phyloP scores from a whole-genome alignment of 2,329 filamentous ascomycete genomes.

The Cercospora brassicicola region DNA sequence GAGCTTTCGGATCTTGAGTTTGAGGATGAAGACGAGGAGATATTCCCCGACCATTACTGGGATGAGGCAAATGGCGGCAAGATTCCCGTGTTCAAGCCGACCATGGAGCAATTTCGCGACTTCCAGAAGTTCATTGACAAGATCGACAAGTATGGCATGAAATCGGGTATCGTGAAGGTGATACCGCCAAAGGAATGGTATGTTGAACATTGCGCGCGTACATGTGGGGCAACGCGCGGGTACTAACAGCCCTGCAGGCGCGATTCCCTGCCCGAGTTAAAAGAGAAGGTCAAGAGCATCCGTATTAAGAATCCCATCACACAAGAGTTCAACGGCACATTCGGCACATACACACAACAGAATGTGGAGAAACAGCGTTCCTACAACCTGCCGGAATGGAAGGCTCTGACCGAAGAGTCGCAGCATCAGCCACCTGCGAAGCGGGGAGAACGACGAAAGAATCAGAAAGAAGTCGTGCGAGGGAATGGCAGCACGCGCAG shows the following conservation, averaged over 20 bases:
- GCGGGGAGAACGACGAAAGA: slow-evolving; percentile 74
- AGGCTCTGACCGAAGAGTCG: slow-evolving; percentile 85
- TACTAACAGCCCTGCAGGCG: slow-evolving; percentile 48
- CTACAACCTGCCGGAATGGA: slow-evolving; percentile 97
- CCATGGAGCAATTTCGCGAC: slow-evolving; percentile 90
- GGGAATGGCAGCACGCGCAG: slow-evolving; percentile 36
- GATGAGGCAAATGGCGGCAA: slow-evolving; percentile 60
- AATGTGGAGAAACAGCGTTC: slow-evolving; percentile 95
- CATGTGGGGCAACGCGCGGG: slow-evolving; percentile 17
- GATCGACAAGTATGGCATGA: slow-evolving; percentile 94
- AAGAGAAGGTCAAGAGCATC: slow-evolving; percentile 86
- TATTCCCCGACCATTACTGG: slow-evolving; percentile 84
- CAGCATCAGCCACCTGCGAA: slow-evolving; percentile 93
- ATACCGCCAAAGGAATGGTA: slow-evolving; percentile 94
- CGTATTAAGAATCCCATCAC: slow-evolving; percentile 95
- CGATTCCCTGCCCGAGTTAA: slow-evolving; percentile 71
- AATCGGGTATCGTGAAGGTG: slow-evolving; percentile 93
- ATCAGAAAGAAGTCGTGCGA: slow-evolving; percentile 51
- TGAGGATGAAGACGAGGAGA: slow-evolving; percentile 53
- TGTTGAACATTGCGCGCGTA: slow-evolving; percentile 36
- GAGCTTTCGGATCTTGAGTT: slow-evolving; percentile 52
- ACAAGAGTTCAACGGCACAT: slow-evolving; percentile 94
- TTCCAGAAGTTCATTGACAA: slow-evolving; percentile 90
- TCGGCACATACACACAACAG: slow-evolving; percentile 92
- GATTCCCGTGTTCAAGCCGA: slow-evolving; percentile 92